Base-by-base conservation (phyloP, 495 filamentous ascomycete genomes). In the Jackrogersella minutella region DNA sequence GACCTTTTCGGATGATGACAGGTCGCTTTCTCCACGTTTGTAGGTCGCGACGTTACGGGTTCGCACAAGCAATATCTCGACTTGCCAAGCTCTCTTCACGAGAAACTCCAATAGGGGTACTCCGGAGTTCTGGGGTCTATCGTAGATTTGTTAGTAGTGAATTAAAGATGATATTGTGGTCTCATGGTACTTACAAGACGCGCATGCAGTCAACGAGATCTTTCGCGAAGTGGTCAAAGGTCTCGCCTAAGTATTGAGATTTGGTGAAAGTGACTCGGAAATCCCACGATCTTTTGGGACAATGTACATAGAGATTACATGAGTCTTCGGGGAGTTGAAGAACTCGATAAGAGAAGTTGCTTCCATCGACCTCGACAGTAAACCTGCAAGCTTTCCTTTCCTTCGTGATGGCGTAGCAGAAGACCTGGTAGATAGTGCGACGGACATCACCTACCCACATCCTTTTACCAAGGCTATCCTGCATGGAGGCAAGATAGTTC, bases 391-490 rank as follows among this genome's bases (percentile, higher is more conserved):
- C 43, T 0, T 50, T 16, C 11, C 63, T 67, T 0, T 70, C 67
- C 17, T 21, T 53, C 28, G 50, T 50, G 7, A 47, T 58, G 7
- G 52, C 21, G 22, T 46, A 69, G 58, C 85, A 87, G 13, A 73
- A 74, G 36, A 86, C 84, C 19, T 86, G 82, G 62, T 89, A 90
- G 1, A 74, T 61, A 2, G 84, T 73, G 24, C 56, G 76, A 19
- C 69, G 66, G 2, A 69, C 17, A 0, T n/a, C 8, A 0, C 33
- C 39, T 0, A 33, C 13, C 67, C 53, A 76, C 62, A 79, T 10
- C 55, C 40, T 17, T n/a, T 68, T 46, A 0, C 69, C 71, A 6
- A 31, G 5, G 1, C 58, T 16, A 11, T 73, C 63, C 6, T 60
- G 66, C 14, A 75, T 59, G 7, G 61, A 62, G 47, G 78, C 53